Base-by-base conservation (phyloP, 495 filamentous ascomycete species). In the Bathelium albidoporum region DNA sequence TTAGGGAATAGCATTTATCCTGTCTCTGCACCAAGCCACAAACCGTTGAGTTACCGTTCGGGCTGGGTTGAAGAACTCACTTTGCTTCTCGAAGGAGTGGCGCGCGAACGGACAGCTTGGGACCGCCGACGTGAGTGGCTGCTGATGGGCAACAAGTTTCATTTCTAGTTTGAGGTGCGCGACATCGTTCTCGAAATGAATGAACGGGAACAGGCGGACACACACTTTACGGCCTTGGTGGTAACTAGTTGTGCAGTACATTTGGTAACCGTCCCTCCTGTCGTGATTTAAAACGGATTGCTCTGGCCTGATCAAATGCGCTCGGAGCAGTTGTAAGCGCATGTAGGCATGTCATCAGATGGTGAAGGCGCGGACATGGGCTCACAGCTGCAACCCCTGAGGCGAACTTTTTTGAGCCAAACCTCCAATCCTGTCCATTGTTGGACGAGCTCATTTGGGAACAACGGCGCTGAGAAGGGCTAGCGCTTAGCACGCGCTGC, bases 101-200 rank as follows among this genome's bases (percentile, higher is more conserved):
- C 1, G 1, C 20, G 49, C 49, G 49, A 55, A 55, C 49, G 20
- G 49, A 55, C n/a, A 55, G 4, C 43, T 18, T 49, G 10, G 11
- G 43, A 55, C 29, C 22, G 49, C 22, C 7, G 12, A 9, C 9
- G 5, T 49, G 43, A 24, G 49, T 55, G 49, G 49, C 49, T 55
- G 49, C 49, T 55, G 49, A 55, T 24, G 49, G 49, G 49, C 24
- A 29, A 16, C 5, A n/a, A 55, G 49, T 55, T 55, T 55, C 49
- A 55, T 55, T 55, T 26, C 49, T 26, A 2, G 49, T 55, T 55
- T 29, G 3, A 24, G 24, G 22, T 49, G 44, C 14, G 24, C n/a
- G n/a, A n/a, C n/a, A n/a, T n/a, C n/a, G n/a, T n/a, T n/a, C n/a
- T n/a, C n/a, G n/a, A n/a, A n/a, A n/a, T n/a, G n/a, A n/a, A 26